These are phyloP conservation scores for Lunasporangiospora selenospora DNA, from an alignment of 192 early-diverging fungal species.

Conservation along the genomic window DNA sequence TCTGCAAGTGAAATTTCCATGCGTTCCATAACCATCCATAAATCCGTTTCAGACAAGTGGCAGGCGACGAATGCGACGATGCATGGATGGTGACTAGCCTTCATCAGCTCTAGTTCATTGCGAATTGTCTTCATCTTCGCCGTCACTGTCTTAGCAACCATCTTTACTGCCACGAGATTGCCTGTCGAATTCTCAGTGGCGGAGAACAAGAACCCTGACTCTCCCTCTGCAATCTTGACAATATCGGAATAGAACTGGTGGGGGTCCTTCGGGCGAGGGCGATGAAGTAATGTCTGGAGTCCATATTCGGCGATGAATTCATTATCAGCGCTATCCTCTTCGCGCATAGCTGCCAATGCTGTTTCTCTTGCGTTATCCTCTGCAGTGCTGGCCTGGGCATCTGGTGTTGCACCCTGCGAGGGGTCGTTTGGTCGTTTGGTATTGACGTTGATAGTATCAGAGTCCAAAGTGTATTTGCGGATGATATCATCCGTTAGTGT, in stretches of 20 bases:
- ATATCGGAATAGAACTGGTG: slow-evolving; percentile 82
- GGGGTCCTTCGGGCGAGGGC: slow-evolving; percentile 64
- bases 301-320: slow-evolving; percentile 40
- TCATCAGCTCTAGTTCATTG: slow-evolving; percentile 90
- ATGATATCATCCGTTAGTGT: slow-evolving; percentile 32
- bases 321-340: slow-evolving; percentile 76
- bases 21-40: slow-evolving; percentile 98
- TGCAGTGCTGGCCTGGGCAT: too few species aligned
- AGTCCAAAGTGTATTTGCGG: slow-evolving; percentile 27
- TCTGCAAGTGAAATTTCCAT: slow-evolving; percentile 99
- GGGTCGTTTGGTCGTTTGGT: neutral
- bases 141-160: slow-evolving; percentile 84
- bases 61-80: slow-evolving; percentile 95
- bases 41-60: slow-evolving; percentile 79
- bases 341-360: neutral
- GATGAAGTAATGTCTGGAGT: slow-evolving; percentile 14
- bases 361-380: neutral
- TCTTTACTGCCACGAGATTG: slow-evolving; percentile 86
- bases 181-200: slow-evolving; percentile 69
- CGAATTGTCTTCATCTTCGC: slow-evolving; percentile 91
- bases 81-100: slow-evolving; percentile 86
- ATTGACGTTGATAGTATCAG: neutral
- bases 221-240: slow-evolving; percentile 93
- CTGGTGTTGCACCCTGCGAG: neutral
- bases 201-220: slow-evolving; percentile 89